Evolutionary conservation across 192 early-diverging fungal species (phyloP).

Genomic region (Gaertneriomyces sp.): DNA sequence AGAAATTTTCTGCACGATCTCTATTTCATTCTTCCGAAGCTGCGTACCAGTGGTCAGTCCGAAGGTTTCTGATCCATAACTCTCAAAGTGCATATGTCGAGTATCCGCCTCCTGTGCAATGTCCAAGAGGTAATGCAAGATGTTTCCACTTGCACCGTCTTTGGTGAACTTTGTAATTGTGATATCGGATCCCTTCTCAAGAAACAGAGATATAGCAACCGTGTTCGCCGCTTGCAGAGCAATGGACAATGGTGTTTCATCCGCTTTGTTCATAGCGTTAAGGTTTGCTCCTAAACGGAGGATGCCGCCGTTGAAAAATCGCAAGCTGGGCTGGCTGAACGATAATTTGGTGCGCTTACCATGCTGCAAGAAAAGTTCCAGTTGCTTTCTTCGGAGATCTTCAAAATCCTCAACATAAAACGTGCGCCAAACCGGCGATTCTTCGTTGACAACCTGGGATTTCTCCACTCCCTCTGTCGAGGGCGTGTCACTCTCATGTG

Average conservation of each 20-base stretch:
- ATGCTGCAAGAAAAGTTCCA: conserved; percentile 21
- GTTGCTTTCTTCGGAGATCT: not conserved
- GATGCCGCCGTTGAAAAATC: not conserved
- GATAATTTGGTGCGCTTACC: not conserved
- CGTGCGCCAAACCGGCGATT: no score
- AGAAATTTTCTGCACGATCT: no score
- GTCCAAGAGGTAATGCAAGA: conserved; percentile 8
- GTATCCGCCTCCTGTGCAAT: not conserved
- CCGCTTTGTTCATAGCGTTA: conserved; percentile 9
- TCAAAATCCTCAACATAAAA: not conserved
- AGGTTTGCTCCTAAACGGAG: conserved; percentile 7
- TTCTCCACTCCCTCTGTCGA: no score
- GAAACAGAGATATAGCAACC: not conserved
- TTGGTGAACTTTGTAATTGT: not conserved
- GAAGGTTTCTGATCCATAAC: no score
- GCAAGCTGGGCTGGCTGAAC: no score
- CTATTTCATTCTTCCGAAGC: no score
- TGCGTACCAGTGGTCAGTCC: no score
- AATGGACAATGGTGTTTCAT: conserved; percentile 6
- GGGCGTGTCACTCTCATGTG: no score
- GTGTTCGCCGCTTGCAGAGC: not conserved
- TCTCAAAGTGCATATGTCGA: no score
- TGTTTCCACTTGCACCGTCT: conserved; percentile 1
- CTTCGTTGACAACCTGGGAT: no score
- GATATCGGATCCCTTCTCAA: conserved; percentile 5